Percentiles rank a stretch among this genome's conserved stretches.
Evolutionary conservation across 108 stramenopile genomes (phyloP).

Genomic region (Cyclotella atomus): DNA sequence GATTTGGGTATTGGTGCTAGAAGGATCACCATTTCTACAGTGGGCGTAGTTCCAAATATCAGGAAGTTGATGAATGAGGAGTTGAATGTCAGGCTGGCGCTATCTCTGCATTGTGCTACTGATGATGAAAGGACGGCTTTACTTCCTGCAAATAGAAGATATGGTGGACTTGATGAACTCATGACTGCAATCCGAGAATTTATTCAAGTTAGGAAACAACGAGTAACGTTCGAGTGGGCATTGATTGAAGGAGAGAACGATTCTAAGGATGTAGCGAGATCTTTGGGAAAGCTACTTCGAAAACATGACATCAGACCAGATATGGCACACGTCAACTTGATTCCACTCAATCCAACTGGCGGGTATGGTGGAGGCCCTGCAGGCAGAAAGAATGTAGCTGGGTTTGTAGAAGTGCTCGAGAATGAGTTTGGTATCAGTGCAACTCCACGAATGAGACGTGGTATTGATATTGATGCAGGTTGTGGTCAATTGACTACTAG

Average conservation of each 20-base stretch:
- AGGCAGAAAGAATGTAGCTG: slow-evolving; percentile 59
- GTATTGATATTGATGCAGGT: slow-evolving; percentile 98
- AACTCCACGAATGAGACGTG: slow-evolving; percentile 93
- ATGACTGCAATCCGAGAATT: slow-evolving; percentile 86
- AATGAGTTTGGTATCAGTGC: slow-evolving; percentile 70
- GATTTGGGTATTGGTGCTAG: slow-evolving; percentile 94
- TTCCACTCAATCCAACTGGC: slow-evolving; percentile 95
- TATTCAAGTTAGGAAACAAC: slow-evolving; percentile 66
- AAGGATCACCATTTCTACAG: slow-evolving; percentile 93
- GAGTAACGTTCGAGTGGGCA: slow-evolving; percentile 98
- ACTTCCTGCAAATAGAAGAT: slow-evolving; percentile 91
- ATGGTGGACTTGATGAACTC: slow-evolving; percentile 86
- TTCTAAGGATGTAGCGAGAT: slow-evolving; percentile 69
- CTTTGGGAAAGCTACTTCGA: slow-evolving; percentile 67
- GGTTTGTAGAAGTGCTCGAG: slow-evolving; percentile 73
- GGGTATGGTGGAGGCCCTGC: slow-evolving; percentile 77
- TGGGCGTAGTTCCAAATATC: slow-evolving; percentile 89
- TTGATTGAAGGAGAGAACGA: slow-evolving; percentile 94
- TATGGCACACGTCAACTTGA: slow-evolving; percentile 94
- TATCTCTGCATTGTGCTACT: slow-evolving; percentile 90
- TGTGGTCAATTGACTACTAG: slow-evolving; percentile 96
- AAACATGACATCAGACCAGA: slow-evolving; percentile 61
- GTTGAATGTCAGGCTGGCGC: slow-evolving; percentile 83
- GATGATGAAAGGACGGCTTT: slow-evolving; percentile 89
- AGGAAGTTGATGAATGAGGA: slow-evolving; percentile 61